These are phyloP conservation scores for Talaromyces sp. DNA, from an alignment of 2,329 filamentous ascomycete species.

Conservation along the genomic window DNA sequence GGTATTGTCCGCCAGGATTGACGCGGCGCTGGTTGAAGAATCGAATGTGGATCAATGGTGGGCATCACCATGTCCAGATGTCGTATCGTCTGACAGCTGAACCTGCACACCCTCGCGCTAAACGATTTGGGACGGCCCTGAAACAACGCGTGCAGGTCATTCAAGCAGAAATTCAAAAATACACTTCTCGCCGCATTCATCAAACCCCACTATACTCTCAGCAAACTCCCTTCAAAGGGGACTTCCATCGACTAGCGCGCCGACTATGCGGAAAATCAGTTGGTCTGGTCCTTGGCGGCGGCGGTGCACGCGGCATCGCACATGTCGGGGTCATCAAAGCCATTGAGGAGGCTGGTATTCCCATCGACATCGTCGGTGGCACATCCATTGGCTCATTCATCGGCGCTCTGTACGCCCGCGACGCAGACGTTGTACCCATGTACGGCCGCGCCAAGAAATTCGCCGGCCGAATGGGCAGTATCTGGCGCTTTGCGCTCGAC, in stretches of 20 bases:
- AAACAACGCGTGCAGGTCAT: slow-evolving; percentile 92
- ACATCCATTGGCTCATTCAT: slow-evolving; percentile 97
- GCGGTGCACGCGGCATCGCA: slow-evolving; percentile 84
- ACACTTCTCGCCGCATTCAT: slow-evolving; percentile 87
- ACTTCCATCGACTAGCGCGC: slow-evolving; percentile 89
- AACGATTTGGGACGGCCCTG: slow-evolving; percentile 76
- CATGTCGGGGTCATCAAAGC: slow-evolving; percentile 93
- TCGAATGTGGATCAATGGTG: slow-evolving; percentile 95
- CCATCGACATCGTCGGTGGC: slow-evolving; percentile 90
- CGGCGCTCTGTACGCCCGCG: slow-evolving; percentile 88
- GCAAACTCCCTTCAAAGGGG: slow-evolving; percentile 89
- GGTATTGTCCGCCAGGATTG: slow-evolving; percentile 78
- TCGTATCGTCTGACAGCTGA: slow-evolving; percentile 72
- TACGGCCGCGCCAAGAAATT: slow-evolving; percentile 97
- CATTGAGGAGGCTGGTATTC: slow-evolving; percentile 92
- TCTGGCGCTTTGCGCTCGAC: slow-evolving; percentile 97
- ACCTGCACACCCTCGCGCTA: slow-evolving; percentile 69
- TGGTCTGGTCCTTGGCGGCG: slow-evolving; percentile 87
- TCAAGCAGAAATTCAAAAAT: slow-evolving; percentile 97
- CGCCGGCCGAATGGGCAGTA: slow-evolving; percentile 94
- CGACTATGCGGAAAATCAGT: slow-evolving; percentile 91
- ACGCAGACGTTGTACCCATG: slow-evolving; percentile 95
- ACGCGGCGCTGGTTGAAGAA: slow-evolving; percentile 89
- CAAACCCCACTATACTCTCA: slow-evolving; percentile 86
- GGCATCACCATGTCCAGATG: slow-evolving; percentile 98